Percentiles rank a stretch among this genome's conserved stretches.
phyloP scores from a whole-genome alignment of 2,329 filamentous ascomycete species.

The Calonectria pseudoreteaudii region DNA sequence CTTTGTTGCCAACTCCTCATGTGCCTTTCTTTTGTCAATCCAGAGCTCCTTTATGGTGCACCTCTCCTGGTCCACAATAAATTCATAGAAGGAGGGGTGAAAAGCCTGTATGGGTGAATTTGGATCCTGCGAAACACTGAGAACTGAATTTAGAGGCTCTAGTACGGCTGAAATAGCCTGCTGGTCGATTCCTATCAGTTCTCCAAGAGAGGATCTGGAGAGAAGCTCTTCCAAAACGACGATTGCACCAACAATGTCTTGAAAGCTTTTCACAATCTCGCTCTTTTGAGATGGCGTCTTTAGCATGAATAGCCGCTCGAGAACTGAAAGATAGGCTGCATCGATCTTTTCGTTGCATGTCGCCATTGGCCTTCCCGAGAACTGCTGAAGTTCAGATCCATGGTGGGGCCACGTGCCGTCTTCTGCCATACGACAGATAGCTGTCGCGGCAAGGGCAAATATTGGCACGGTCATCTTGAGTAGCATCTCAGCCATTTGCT shows the following conservation, averaged over 20 bases:
- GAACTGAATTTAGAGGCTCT: background rate
- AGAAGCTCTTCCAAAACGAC: conserved; percentile 7
- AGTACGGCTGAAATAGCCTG: background rate
- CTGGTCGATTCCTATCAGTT: conserved; percentile 30
- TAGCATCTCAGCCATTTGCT: conserved; percentile 13
- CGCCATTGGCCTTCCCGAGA: background rate
- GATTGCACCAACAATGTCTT: background rate
- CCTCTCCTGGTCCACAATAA: conserved; percentile 47
- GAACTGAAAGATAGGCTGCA: conserved; percentile 31
- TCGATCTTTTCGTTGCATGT: conserved; percentile 19
- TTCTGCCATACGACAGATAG: conserved; percentile 44
- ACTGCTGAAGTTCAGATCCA: background rate
- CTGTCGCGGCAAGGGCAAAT: conserved; percentile 53
- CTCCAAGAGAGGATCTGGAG: conserved; percentile 32
- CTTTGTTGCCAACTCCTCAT: background rate
- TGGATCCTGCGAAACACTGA: background rate
- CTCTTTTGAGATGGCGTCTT: background rate
- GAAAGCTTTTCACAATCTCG: background rate
- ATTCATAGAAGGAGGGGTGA: conserved; percentile 51
- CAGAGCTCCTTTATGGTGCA: conserved; percentile 46
- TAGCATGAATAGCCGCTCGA: conserved; percentile 13
- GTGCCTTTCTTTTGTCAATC: conserved; percentile 9
- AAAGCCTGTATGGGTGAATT: background rate
- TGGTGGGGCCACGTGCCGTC: conserved; percentile 6
- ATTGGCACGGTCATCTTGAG: conserved; percentile 46